A percentile compares a stretch with the other conserved stretches of the same genome.
phyloP scores from a whole-genome alignment of 192 early-diverging fungal species.

The Linnemannia elongata region DNA sequence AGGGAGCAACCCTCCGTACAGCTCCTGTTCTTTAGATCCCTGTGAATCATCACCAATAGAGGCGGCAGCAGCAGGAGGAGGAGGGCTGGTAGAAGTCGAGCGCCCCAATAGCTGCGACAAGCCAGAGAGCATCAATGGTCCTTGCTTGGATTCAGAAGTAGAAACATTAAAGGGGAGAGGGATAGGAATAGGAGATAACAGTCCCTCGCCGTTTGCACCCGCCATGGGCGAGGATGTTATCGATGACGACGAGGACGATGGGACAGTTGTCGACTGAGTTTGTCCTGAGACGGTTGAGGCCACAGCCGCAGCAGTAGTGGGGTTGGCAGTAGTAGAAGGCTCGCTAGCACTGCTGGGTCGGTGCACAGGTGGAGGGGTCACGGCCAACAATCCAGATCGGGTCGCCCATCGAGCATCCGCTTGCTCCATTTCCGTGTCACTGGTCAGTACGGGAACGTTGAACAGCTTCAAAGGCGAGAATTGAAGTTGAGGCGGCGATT shows the following conservation, averaged over 20 bases:
- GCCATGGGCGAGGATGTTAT: background rate
- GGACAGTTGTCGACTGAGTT: background rate
- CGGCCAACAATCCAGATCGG: background rate
- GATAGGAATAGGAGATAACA: background rate
- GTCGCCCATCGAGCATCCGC: background rate
- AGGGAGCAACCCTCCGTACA: background rate
- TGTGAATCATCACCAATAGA: background rate
- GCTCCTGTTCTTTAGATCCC: background rate
- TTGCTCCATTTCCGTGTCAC: slow-evolving; percentile 3
- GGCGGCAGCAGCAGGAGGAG: background rate
- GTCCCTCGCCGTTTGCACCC: background rate
- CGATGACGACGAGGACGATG: slow-evolving; percentile 11
- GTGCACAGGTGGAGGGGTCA: background rate
- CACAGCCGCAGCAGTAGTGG: background rate
- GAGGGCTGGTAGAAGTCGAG: background rate
- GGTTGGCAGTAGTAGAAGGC: background rate
- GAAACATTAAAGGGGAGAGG: background rate
- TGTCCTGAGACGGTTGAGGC: background rate
- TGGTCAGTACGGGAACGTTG: background rate
- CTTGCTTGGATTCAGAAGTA: background rate
- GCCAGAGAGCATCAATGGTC: slow-evolving; percentile 11
- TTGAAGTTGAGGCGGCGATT: slow-evolving; percentile 25
- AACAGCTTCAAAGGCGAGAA: slow-evolving; percentile 7
- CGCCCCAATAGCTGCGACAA: slow-evolving; percentile 30
- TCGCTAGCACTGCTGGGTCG: background rate